Base-by-base conservation (phyloP, 1,284 basidiomycete genomes). In the Sphaerobolus stellatus region DNA sequence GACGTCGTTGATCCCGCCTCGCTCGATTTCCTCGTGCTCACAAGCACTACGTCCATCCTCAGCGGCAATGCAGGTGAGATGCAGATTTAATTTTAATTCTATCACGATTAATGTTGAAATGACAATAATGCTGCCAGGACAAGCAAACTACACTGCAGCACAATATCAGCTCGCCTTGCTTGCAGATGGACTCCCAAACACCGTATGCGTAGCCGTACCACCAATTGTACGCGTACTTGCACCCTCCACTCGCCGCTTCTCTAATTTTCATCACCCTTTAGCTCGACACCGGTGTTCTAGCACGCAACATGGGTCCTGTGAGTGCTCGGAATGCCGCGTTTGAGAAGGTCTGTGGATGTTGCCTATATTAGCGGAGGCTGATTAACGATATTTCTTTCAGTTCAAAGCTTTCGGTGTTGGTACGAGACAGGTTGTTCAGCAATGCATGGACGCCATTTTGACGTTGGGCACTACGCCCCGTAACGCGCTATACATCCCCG, bases 1-100 rank as follows among this genome's bases (percentile, higher is more conserved):
- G 18, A 57, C 11, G 58, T 51, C 22, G 52, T 59, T 14, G 38
- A 57, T 50, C 51, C 56, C 11, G 44, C 33, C 16, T 7, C 29
- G 9, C 43, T 59, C n/a, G 58, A 59, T 33, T 59, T 59, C 56
- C 51, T 59, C 16, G 47, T 59, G 7, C 24, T 59, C 16, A 47
- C 56, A 11, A 45, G 34, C 18, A 48, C 40, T 27, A 54, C 56
- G 51, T 55, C 56, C 18, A 46, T 50, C 11, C 46, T 56, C 9
- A 44, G 29, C 20, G 58, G 58, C 16, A 53, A 36, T 18, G 33
- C 33, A 36, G 33, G 33, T 36, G 18, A 36, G 33, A 11, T 36
- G 18, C 33, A 18, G 33, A 18, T 36, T 36, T 18, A 36, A 36
- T 11, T 36, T 18, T 11, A 18, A 18, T 11, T 11, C 18, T 11